Percentiles rank a stretch among this genome's conserved stretches.
Evolutionary conservation across 495 filamentous ascomycete species (phyloP).

Genomic region (Hypoxylon cercidicola): DNA sequence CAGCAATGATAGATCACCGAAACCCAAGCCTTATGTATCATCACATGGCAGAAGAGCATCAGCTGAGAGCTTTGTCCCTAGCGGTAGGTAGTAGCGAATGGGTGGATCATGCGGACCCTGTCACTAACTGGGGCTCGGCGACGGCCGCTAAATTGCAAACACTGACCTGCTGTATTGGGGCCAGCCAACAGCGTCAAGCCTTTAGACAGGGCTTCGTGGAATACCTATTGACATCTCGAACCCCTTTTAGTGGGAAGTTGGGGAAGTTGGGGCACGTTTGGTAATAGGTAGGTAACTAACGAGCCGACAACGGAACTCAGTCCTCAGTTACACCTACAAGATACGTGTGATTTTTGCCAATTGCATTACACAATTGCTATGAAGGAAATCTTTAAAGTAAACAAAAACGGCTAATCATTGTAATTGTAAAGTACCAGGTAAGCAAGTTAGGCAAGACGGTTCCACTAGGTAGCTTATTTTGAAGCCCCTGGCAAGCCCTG

Average conservation of each 20-base stretch:
- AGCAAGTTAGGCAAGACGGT: not conserved
- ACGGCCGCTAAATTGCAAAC: conserved; percentile 5
- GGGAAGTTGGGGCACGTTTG: no score
- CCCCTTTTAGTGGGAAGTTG: no score
- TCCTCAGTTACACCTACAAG: no score
- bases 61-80: conserved; percentile 31
- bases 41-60: conserved; percentile 18
- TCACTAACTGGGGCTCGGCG: not conserved
- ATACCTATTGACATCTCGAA: no score
- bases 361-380: no score
- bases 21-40: conserved; percentile 4
- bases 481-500: not conserved
- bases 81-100: conserved; percentile 11
- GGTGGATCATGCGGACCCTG: conserved; percentile 15
- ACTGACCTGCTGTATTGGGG: conserved; percentile 1
- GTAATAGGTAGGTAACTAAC: no score
- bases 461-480: no score
- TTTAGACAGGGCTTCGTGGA: no score
- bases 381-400: no score
- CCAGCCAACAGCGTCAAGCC: not conserved
- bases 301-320: no score
- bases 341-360: no score
- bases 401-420: not conserved
- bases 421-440: not conserved
- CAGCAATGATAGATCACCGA: not conserved